A percentile compares a stretch with the other conserved stretches of the same genome.
These are phyloP conservation scores for Zymoseptoria brevis DNA, from an alignment of 2,329 filamentous ascomycete species.

Conservation along the genomic window DNA sequence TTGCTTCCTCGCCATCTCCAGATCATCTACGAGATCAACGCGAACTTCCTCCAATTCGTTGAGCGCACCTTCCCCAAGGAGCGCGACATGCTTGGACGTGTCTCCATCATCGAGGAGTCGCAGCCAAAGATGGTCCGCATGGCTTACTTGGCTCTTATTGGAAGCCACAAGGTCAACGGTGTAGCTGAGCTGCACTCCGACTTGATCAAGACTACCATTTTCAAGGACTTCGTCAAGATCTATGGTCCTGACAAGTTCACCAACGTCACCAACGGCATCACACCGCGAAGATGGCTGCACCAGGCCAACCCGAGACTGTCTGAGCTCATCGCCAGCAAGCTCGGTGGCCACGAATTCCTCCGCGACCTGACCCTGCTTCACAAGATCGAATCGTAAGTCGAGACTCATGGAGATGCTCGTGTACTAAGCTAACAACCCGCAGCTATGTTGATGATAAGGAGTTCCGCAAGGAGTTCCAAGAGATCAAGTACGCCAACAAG, in stretches of 20 bases:
- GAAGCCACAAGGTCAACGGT: slow-evolving; percentile 98
- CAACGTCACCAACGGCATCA: slow-evolving; percentile 97
- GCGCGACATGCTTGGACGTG: slow-evolving; percentile 70
- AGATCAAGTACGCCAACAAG: slow-evolving; percentile 97
- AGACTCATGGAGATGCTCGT: not conserved
- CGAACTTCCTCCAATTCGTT: slow-evolving; percentile 83
- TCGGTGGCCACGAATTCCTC: slow-evolving; percentile 73
- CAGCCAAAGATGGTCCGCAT: slow-evolving; percentile 97
- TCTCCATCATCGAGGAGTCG: slow-evolving; percentile 97
- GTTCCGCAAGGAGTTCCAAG: slow-evolving; percentile 90
- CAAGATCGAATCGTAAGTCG: slow-evolving; percentile 59
- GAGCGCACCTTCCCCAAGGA: slow-evolving; percentile 88
- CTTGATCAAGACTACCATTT: slow-evolving; percentile 97
- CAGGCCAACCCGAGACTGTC: slow-evolving; percentile 92
- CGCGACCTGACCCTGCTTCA: slow-evolving; percentile 83
- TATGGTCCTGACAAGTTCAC: slow-evolving; percentile 97
- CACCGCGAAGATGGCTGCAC: slow-evolving; percentile 90
- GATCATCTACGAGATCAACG: slow-evolving; percentile 97
- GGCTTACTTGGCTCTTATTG: slow-evolving; percentile 90
- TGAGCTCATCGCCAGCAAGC: slow-evolving; percentile 83
- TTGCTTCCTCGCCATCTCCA: slow-evolving; percentile 79
- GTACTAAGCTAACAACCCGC: not conserved
- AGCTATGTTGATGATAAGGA: slow-evolving; percentile 70
- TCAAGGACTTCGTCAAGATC: slow-evolving; percentile 95
- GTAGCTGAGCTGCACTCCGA: slow-evolving; percentile 97